Conservation (phyloP, 495 filamentous ascomycete genomes). For the Talaromyces wortmannii region DNA sequence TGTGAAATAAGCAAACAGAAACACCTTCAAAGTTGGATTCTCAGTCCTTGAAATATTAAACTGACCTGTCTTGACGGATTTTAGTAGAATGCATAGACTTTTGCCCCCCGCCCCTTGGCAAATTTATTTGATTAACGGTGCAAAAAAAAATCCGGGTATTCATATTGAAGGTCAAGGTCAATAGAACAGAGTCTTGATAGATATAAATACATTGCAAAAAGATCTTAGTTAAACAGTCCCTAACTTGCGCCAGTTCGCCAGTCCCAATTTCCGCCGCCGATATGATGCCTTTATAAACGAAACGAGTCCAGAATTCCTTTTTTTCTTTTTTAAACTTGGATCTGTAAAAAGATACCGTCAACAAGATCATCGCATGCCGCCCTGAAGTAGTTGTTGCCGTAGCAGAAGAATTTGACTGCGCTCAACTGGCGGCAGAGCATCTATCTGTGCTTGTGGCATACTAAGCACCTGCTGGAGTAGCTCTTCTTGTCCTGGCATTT, state of each 20-base stretch:
- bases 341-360: not conserved
- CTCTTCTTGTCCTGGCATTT: conserved; percentile 51
- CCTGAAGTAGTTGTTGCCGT: conserved; percentile 46
- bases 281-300: not conserved
- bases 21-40: no score
- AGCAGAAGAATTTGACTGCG: conserved; percentile 71
- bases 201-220: not conserved
- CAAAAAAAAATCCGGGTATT: not conserved
- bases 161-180: not conserved
- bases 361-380: conserved; percentile 27
- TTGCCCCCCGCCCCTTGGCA: no score
- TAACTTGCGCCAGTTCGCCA: not conserved
- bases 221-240: not conserved
- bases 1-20: no score
- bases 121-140: no score
- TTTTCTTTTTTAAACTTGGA: no score
- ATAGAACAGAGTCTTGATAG: not conserved
- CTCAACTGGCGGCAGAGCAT: conserved; percentile 64
- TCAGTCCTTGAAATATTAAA: no score
- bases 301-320: not conserved
- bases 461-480: conserved; percentile 68
- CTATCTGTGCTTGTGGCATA: conserved; percentile 69
- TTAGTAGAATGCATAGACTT: no score
- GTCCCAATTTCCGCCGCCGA: not conserved
- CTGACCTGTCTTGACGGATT: no score